phyloP scores from a whole-genome alignment of 805 yeast genomes.

The Candida pseudofarinosa region DNA sequence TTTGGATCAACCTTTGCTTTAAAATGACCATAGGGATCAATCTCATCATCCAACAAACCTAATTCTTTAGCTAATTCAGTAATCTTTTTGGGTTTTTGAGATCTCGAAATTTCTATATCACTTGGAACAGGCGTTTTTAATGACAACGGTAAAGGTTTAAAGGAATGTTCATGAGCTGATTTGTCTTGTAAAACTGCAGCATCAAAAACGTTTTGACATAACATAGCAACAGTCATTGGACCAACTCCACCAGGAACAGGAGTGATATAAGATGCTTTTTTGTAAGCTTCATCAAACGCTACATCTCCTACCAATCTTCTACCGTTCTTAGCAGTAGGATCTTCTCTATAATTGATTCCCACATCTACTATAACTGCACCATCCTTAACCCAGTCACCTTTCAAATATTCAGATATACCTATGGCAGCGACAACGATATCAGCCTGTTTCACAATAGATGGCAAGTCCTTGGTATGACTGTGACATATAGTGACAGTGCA shows the following conservation, averaged over 20 bases:
- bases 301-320: constrained; percentile 91
- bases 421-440: constrained; percentile 91
- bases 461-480: constrained; percentile 63
- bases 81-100: constrained; percentile 83
- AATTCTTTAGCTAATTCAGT: constrained; percentile 71
- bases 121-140: constrained; percentile 70
- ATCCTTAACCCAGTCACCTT: constrained; percentile 82
- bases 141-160: constrained; percentile 54
- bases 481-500: constrained; percentile 89
- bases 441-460: constrained; percentile 55
- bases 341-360: constrained; percentile 87
- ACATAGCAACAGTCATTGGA: constrained; percentile 98
- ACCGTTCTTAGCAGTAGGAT: constrained; percentile 71
- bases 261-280: constrained; percentile 67
- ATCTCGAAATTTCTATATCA: constrained; percentile 85
- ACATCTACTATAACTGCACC: constrained; percentile 90
- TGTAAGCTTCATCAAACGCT: constrained; percentile 65
- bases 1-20: constrained; percentile 78
- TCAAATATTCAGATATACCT: constrained; percentile 79
- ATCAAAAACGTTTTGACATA: constrained; percentile 73
- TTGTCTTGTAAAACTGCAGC: constrained; percentile 66
- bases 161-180: constrained; percentile 44
- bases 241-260: constrained; percentile 99
- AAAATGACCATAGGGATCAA: constrained; percentile 83
- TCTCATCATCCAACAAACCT: constrained; percentile 73